These are phyloP conservation scores for Aegle marmelos DNA, from an alignment of 345 rosid species.

Conservation along the genomic window DNA sequence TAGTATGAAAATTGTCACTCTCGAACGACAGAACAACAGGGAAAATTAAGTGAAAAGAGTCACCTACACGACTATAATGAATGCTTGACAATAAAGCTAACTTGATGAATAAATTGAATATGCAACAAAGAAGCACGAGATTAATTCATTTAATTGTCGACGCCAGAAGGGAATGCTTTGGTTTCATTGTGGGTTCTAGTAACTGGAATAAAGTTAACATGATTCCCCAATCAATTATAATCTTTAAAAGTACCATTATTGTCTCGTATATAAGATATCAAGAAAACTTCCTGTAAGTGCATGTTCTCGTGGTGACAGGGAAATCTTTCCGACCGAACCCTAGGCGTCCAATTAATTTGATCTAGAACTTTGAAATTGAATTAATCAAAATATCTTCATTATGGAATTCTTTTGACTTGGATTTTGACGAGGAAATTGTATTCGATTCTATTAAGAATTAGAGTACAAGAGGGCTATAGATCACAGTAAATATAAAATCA, in stretches of 20 bases:
- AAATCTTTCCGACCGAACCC: too few relatives aligned
- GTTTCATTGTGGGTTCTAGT: background rate
- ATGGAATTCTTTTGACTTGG: too few relatives aligned
- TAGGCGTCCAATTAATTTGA: too few relatives aligned
- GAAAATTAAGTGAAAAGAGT: background rate
- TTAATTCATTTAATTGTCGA: too few relatives aligned
- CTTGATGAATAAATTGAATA: background rate
- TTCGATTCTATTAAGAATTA: too few relatives aligned
- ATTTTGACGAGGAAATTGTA: too few relatives aligned
- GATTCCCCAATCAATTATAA: background rate
- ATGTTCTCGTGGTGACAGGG: too few relatives aligned
- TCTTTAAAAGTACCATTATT: background rate
- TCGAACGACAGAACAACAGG: background rate
- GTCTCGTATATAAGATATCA: background rate
- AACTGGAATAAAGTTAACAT: background rate
- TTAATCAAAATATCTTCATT: too few relatives aligned
- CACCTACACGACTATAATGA: too few relatives aligned
- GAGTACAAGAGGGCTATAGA: too few relatives aligned
- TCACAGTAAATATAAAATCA: too few relatives aligned
- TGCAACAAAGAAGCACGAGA: background rate
- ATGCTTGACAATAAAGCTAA: background rate
- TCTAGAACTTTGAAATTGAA: too few relatives aligned
- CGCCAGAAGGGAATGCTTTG: background rate
- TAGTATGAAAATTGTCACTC: background rate
- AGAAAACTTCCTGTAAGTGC: background rate